A percentile compares a stretch with the other conserved stretches of the same genome.
phyloP scores from a whole-genome alignment of 768 basidiomycete genomes.

The Panaeolus cyanescens region DNA sequence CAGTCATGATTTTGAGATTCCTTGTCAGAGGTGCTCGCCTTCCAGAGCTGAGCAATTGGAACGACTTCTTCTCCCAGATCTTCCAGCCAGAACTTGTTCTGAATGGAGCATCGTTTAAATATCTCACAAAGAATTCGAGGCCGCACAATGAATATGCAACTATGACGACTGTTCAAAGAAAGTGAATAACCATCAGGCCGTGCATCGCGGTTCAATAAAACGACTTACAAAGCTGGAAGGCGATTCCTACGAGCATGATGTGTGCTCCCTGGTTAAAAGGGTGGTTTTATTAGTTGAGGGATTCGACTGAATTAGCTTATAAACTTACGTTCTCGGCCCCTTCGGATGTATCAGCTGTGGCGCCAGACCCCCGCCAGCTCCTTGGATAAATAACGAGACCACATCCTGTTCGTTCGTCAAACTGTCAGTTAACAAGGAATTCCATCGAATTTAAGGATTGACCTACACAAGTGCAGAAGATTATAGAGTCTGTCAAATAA shows the following conservation, averaged over 20 bases:
- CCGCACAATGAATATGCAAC: not conserved
- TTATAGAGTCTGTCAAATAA: slow-evolving; percentile 31
- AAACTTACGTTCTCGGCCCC: not conserved
- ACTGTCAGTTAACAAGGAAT: not conserved
- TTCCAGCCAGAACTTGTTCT: not conserved
- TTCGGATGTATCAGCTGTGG: not conserved
- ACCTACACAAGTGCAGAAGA: slow-evolving; percentile 38
- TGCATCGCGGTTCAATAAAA: not conserved
- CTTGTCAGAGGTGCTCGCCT: not conserved
- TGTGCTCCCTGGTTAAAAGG: not conserved
- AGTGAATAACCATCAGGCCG: no score
- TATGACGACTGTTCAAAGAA: not conserved
- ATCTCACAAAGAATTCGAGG: slow-evolving; percentile 2
- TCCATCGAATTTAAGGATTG: not conserved
- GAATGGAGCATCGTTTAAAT: not conserved
- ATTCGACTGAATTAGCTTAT: not conserved
- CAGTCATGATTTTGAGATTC: not conserved
- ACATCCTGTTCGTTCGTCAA: slow-evolving; percentile 38
- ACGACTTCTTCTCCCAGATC: not conserved
- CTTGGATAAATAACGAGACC: slow-evolving; percentile 64
- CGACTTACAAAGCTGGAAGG: slow-evolving; percentile 1
- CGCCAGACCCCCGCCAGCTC: slow-evolving; percentile 17
- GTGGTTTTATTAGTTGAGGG: not conserved
- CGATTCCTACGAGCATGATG: slow-evolving; percentile 4
- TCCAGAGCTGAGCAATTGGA: not conserved